Evolutionary conservation across 768 basidiomycete species (phyloP), one percentile per base, ranked within the genome.

Genomic region (Podaxis sp.): DNA sequence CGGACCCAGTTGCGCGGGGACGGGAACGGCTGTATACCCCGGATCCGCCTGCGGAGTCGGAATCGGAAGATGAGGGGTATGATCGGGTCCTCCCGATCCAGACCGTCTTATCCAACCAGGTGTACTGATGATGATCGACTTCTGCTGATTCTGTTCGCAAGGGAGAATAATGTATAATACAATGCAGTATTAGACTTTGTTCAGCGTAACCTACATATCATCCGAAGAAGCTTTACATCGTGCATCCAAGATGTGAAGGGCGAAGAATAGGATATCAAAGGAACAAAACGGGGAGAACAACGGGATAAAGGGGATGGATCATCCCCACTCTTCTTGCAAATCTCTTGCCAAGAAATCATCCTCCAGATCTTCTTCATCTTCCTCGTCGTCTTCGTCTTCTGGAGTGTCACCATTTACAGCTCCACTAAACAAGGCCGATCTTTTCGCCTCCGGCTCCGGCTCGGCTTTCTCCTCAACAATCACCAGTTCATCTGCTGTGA

Each of bases 331-430:
- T 71, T 88, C 88, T 70, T 86, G 89, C 67, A 93, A 77, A 69
- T 89, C 92, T 42, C 87, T 81, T n/a, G 90, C 86, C n/a, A 92
- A 77, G 71, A 92, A 92, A 71, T 92, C 90, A 46, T 91, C 90
- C 3, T 90, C 89, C 1, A 83, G 82, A 1, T 85, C 85, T 0
- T 81, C 82, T 12, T 78, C 82, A 0, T 78, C 81, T 0, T 76
- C 81, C 0, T 80, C 83, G 2, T 73, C 76, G 19, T 76, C 75
- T 51, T 77, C 78, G 65, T 78, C 74, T 65, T 73, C 72, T 64
- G 76, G 69, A 2, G 63, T 71, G 24, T 65, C 66, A 7, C 64
- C 68, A 44, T 58, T 61, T 54, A 63, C 62, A 64, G 57, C 63
- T 38, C 54, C 62, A n/a, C 53, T 48, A 8, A 52, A 57, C 57